A percentile compares a stretch with the other conserved stretches of the same genome.
phyloP scores from a whole-genome alignment of 176 grass and related monocot species.

The Aechmea fasciata region DNA sequence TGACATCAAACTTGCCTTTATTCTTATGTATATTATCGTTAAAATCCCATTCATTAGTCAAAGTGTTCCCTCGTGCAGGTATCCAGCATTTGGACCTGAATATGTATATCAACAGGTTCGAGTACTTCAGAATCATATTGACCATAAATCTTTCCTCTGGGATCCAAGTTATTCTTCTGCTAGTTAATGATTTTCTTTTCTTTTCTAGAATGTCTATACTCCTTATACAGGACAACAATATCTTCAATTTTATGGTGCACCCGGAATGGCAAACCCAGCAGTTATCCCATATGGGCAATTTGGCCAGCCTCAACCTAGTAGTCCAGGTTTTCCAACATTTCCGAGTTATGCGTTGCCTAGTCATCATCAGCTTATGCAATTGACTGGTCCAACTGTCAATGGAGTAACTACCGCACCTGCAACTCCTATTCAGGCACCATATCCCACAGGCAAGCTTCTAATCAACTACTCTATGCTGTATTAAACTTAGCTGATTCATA shows the following conservation, averaged over 20 bases:
- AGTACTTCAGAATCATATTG: conserved; percentile 18
- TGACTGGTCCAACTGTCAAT: conserved; percentile 46
- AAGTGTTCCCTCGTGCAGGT: conserved; percentile 36
- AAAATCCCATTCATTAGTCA: neutral
- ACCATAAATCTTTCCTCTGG: neutral
- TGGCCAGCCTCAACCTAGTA: conserved; percentile 33
- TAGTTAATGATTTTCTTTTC: conserved; percentile 28
- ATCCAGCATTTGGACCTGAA: conserved; percentile 58
- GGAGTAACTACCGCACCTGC: conserved; percentile 25
- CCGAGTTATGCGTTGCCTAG: conserved; percentile 36
- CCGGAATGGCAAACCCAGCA: conserved; percentile 37
- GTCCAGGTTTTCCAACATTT: conserved; percentile 43
- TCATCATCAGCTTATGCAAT: conserved; percentile 28
- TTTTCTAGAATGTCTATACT: conserved; percentile 67
- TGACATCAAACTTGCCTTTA: neutral
- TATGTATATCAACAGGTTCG: conserved; percentile 62
- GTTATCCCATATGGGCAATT: conserved; percentile 66
- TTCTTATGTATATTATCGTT: neutral
- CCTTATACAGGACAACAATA: conserved; percentile 60
- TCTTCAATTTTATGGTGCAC: conserved; percentile 45
- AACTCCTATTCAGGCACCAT: conserved; percentile 40
- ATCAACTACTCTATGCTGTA: neutral
- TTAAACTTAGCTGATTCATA: conserved; percentile 12
- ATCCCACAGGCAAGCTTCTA: conserved; percentile 42
- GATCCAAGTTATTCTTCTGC: neutral